Evolutionary conservation across 345 rosid genomes (phyloP).

Genomic region (Mercurialis annua): DNA sequence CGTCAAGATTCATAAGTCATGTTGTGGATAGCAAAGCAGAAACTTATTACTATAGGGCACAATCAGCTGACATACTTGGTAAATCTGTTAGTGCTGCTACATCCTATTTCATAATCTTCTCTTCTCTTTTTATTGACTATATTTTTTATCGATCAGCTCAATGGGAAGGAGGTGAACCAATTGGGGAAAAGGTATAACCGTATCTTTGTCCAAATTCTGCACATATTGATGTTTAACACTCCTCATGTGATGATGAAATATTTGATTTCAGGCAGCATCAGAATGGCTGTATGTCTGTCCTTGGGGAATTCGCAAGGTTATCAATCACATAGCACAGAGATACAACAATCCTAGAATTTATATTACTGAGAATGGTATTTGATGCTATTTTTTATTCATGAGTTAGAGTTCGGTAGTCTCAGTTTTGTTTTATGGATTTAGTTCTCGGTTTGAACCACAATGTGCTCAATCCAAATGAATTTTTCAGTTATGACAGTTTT

Average conservation of each 20-base stretch:
- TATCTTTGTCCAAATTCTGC: neutral
- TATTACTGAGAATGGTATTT: slow-evolving; percentile 78
- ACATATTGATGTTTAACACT: neutral
- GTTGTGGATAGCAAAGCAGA: slow-evolving; percentile 39
- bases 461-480: neutral
- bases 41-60: slow-evolving; percentile 49
- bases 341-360: slow-evolving; percentile 65
- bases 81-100: slow-evolving; percentile 11
- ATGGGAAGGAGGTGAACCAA: slow-evolving; percentile 72
- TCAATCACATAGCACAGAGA: slow-evolving; percentile 54
- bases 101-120: neutral
- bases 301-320: slow-evolving; percentile 78
- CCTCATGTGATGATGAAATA: slow-evolving; percentile 19
- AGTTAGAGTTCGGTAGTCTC: neutral
- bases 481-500: neutral
- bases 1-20: slow-evolving; percentile 74
- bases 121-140: slow-evolving; percentile 10
- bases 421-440: neutral
- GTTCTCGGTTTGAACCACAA: neutral
- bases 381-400: neutral
- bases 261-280: slow-evolving; percentile 75
- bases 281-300: slow-evolving; percentile 90
- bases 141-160: slow-evolving; percentile 35
- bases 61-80: slow-evolving; percentile 65
- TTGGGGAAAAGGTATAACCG: slow-evolving; percentile 68